Base-by-base conservation (phyloP, 805 yeast genomes). In the Candida coquimbonensis region DNA sequence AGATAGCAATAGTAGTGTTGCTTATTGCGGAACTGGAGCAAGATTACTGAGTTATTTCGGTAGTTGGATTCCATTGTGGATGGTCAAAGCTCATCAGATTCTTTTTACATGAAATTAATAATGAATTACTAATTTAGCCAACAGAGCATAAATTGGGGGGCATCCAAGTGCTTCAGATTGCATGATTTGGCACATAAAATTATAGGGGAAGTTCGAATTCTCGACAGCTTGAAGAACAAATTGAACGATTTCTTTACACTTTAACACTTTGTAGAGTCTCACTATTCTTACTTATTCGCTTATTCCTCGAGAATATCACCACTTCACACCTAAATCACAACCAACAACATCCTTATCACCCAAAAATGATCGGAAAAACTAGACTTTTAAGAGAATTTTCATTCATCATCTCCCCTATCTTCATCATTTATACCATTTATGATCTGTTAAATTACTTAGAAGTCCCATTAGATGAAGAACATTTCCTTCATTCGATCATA, bases 21-120 rank as follows among this genome's bases (percentile, higher is more conserved):
- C 41, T 11, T 59, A 56, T 40, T 46, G 51, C 34, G 63, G 63
- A 3, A 37, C 50, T 13, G 62, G 60, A 9, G 54, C 63, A 2
- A 45, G 61, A 19, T 47, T 50, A 14, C 36, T 58, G 6, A 36
- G 46, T 7, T 35, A 13, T 17, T 56, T 53, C 29, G 59, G 58
- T 4, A 13, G 37, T 2, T 49, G 47, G 46, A 46, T 58, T 4
- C 62, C 63, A 9, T 37, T 48, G 9, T 58, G 57, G 57, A 8
- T 56, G 1, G 13, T 40, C 21, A 21, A 17, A 16, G 36, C 13
- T 7, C 36, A 34, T n/a, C 36, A n/a, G 21, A n/a, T 34, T 17
- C 19, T n/a, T 25, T 19, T 21, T 21, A 36, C 21, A 32, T 32
- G 12, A 21, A 21, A 21, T 21, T 21, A 21, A 6, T 21, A 21